Base-by-base conservation (phyloP, 164 flowering plant species). In the Berberis thunbergii region DNA sequence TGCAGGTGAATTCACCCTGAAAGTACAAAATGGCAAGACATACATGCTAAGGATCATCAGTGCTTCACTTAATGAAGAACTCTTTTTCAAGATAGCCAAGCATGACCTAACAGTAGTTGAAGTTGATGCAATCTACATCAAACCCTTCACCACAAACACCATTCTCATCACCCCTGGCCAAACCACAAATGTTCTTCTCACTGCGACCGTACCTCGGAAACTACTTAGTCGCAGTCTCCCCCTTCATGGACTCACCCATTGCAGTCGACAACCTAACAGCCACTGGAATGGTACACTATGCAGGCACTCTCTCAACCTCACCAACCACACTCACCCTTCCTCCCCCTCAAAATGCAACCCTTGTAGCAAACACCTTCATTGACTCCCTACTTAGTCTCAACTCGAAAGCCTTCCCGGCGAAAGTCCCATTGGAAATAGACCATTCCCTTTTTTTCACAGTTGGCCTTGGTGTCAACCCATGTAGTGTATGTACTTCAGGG, bases 51-150 rank as follows among this genome's bases (percentile, higher is more conserved):
- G 92, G 9, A 70, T 88, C 72, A 73, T 86, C 84, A 86, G 81
- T 43, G 91, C 96, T 69, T 91, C 91, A 46, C 83, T 88, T 43
- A 86, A 85, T 70, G 86, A 82, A 43, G 95, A 88, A 59, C 85
- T 86, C 50, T 86, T 88, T 79, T 86, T 86, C 67, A 82, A 77
- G 54, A 71, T 88, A 6, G 85, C 91, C 7, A 77, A 79, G 8
- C 96, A 88, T 65, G 59, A 69, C 2, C 69, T 88, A 43, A 86
- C 86, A 0, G 89, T 88, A 0, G 95, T 88, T 0, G 91, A 88
- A 60, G 89, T 82, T 1, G 95, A 88, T 46, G 95, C 89, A 13
- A 38, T 76, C 2, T 88, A 88, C 63, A 74, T 81, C 1, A 89
- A 89, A 57, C 96, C 94, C 5, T 82, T 87, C 78, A 63, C 69